phyloP scores from a whole-genome alignment of 192 early-diverging fungal genomes.

The Spizellomyces sp. region DNA sequence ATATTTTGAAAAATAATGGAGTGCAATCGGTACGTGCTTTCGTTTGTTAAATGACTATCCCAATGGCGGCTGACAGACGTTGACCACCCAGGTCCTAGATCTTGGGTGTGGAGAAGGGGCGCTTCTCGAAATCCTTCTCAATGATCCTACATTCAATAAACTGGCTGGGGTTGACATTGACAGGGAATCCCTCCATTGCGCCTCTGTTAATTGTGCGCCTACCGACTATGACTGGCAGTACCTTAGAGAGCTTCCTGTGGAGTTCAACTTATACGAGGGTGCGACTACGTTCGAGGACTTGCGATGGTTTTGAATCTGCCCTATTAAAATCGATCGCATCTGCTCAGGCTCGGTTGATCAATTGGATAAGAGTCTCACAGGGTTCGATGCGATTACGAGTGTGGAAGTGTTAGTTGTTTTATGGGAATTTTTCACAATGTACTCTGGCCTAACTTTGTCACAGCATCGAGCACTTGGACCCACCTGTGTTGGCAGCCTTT shows the following conservation, averaged over 20 bases:
- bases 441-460: conserved; percentile 3
- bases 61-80: neutral
- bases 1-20: conserved; percentile 50
- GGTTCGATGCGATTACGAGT: conserved; percentile 75
- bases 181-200: conserved; percentile 41
- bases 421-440: neutral
- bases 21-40: conserved; percentile 49
- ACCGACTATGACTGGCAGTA: conserved; percentile 57
- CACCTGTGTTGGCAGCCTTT: conserved; percentile 58
- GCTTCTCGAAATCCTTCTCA: conserved; percentile 67
- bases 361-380: conserved; percentile 53
- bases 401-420: conserved; percentile 63
- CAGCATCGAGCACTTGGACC: conserved; percentile 77
- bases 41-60: neutral
- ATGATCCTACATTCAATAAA: conserved; percentile 56
- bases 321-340: too few species aligned
- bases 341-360: conserved; percentile 53
- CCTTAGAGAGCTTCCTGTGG: conserved; percentile 62
- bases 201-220: conserved; percentile 59
- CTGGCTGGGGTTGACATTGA: conserved; percentile 78
- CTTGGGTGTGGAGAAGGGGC: conserved; percentile 86
- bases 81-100: conserved; percentile 66
- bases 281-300: neutral
- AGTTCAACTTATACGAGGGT: conserved; percentile 70
- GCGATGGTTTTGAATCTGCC: too few species aligned